Percentiles rank a stretch among this genome's conserved stretches.
phyloP scores from a whole-genome alignment of 768 basidiomycete genomes.

The Lactarius akahatsu region DNA sequence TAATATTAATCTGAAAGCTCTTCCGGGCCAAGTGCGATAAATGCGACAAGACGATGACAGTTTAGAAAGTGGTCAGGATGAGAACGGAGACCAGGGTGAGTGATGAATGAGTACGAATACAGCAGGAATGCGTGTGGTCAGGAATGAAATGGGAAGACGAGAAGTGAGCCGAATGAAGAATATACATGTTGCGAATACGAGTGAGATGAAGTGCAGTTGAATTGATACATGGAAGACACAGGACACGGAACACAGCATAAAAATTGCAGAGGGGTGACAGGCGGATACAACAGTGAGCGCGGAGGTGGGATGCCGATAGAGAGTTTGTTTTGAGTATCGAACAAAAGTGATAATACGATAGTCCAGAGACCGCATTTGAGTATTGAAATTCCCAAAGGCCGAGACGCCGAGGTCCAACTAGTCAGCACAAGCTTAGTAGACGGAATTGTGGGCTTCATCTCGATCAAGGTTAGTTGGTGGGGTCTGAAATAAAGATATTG shows the following conservation, averaged over 20 bases:
- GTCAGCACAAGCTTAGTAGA: conserved; percentile 1
- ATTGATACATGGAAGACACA: not conserved
- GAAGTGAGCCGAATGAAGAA: not conserved
- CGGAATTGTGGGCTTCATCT: not conserved
- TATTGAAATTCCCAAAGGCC: not conserved
- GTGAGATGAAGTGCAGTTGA: conserved; percentile 2
- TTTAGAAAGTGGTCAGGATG: not conserved
- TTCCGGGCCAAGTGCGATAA: conserved; percentile 1
- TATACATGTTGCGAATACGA: not conserved
- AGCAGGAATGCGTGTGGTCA: not conserved
- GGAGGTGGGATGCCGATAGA: not conserved
- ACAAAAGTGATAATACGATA: not conserved
- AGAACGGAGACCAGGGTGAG: conserved; percentile 9
- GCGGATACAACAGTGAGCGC: conserved; percentile 1
- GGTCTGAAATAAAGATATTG: conserved; percentile 57
- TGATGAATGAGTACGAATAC: not conserved
- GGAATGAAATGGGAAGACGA: not conserved
- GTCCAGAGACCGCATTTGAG: conserved; percentile 8
- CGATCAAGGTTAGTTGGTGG: conserved; percentile 29
- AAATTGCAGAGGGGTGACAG: not conserved
- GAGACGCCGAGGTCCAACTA: not conserved
- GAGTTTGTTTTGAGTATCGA: not conserved
- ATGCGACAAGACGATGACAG: conserved; percentile 17
- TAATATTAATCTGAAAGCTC: not conserved
- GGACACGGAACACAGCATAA: conserved; percentile 1